phyloP scores from a whole-genome alignment of 2,329 filamentous ascomycete genomes.

The Achaetomium macrosporum region DNA sequence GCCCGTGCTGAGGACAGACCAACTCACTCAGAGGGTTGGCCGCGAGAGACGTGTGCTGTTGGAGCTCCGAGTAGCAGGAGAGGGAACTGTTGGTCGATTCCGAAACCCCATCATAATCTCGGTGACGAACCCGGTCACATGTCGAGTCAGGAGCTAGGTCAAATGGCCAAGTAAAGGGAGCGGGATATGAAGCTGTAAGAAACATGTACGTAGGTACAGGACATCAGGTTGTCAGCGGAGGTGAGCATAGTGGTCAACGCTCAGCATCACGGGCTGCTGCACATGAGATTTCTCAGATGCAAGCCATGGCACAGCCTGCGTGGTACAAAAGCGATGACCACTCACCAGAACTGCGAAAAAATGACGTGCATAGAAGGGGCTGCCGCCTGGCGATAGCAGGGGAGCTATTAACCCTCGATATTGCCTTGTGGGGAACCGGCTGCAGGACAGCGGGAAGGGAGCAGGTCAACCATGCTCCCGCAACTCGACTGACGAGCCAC shows the following conservation, averaged over 20 bases:
- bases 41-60: too few species aligned
- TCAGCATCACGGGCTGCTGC: constrained; percentile 7
- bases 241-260: neutral
- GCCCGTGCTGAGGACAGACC: too few species aligned
- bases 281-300: constrained; percentile 12
- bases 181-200: neutral
- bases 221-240: too few species aligned
- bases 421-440: constrained; percentile 4
- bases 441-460: constrained; percentile 7
- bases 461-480: neutral
- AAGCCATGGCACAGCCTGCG: constrained; percentile 8
- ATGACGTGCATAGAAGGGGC: constrained; percentile 5
- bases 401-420: neutral
- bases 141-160: constrained; percentile 1
- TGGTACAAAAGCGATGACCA: neutral
- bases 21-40: too few species aligned
- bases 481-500: neutral
- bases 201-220: too few species aligned
- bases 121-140: constrained; percentile 8
- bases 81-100: too few species aligned
- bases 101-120: neutral
- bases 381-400: neutral
- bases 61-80: too few species aligned
- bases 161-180: neutral
- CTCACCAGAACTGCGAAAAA: neutral